phyloP scores from a whole-genome alignment of 1,139 yeast species.

The Geotrichum phurueaensis region DNA sequence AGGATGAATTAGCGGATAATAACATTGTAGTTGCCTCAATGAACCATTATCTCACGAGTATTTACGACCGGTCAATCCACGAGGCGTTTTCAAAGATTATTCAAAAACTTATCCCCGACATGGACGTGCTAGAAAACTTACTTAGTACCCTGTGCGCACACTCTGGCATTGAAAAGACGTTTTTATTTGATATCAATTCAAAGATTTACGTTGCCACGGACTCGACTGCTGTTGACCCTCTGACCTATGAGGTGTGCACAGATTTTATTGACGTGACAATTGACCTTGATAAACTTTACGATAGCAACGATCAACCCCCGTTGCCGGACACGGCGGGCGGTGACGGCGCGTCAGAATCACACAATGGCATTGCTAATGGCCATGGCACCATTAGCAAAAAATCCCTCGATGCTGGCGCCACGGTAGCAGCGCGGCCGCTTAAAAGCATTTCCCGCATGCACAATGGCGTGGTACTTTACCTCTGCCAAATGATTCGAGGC shows the following conservation, averaged over 20 bases:
- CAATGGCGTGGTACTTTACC: slow-evolving; percentile 74
- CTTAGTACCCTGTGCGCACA: slow-evolving; percentile 84
- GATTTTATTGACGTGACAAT: slow-evolving; percentile 93
- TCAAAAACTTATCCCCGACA: slow-evolving; percentile 82
- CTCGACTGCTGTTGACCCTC: slow-evolving; percentile 90
- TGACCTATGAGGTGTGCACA: slow-evolving; percentile 93
- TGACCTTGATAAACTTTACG: slow-evolving; percentile 55
- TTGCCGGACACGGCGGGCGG: neutral
- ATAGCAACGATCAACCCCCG: neutral
- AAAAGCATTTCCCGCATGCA: slow-evolving; percentile 70
- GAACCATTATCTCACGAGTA: slow-evolving; percentile 87
- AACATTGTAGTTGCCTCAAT: slow-evolving; percentile 71
- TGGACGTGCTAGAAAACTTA: slow-evolving; percentile 82
- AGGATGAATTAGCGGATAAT: slow-evolving; percentile 83
- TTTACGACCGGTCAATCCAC: slow-evolving; percentile 90
- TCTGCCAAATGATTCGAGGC: slow-evolving; percentile 89
- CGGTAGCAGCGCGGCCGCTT: slow-evolving; percentile 36
- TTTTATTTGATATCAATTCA: slow-evolving; percentile 85
- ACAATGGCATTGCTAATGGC: neutral
- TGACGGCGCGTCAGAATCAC: neutral
- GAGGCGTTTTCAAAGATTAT: slow-evolving; percentile 93
- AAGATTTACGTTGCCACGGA: slow-evolving; percentile 95
- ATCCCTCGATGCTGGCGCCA: neutral
- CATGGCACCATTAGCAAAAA: neutral
- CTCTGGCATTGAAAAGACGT: slow-evolving; percentile 86